Evolutionary conservation across 352 stramenopile genomes (phyloP).

Genomic region (Phytophthora chlamydospora): DNA sequence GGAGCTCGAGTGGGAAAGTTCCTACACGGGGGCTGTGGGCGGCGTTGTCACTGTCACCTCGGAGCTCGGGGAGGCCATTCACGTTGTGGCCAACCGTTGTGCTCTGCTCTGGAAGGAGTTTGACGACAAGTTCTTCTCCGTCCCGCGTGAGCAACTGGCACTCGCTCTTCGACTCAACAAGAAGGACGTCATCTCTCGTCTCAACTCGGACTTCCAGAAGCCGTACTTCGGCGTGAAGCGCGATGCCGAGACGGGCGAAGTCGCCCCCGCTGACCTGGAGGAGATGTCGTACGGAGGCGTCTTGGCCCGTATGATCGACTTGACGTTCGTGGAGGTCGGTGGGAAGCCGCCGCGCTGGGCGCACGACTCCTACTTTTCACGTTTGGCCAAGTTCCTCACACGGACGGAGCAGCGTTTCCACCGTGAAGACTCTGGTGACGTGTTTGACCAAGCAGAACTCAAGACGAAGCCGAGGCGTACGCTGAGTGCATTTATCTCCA

Average conservation of each 20-base stretch:
- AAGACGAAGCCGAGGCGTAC: slow-evolving; percentile 15
- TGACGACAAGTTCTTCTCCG: slow-evolving; percentile 87
- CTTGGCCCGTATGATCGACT: slow-evolving; percentile 70
- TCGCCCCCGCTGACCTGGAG: slow-evolving; percentile 59
- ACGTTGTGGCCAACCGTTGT: slow-evolving; percentile 85
- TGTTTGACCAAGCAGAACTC: slow-evolving; percentile 59
- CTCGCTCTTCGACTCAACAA: slow-evolving; percentile 74
- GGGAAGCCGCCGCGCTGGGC: slow-evolving; percentile 76
- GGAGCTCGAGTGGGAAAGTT: slow-evolving; percentile 82
- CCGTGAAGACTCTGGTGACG: slow-evolving; percentile 28
- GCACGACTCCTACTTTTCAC: slow-evolving; percentile 67
- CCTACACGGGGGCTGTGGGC: slow-evolving; percentile 69
- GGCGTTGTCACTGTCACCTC: slow-evolving; percentile 86
- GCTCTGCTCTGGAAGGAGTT: slow-evolving; percentile 85
- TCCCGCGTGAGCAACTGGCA: slow-evolving; percentile 73
- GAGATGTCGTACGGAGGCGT: slow-evolving; percentile 90
- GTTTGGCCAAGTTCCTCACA: slow-evolving; percentile 73
- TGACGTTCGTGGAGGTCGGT: slow-evolving; percentile 74
- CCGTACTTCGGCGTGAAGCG: slow-evolving; percentile 83
- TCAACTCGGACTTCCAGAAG: slow-evolving; percentile 92
- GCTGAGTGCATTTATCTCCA: slow-evolving; percentile 52
- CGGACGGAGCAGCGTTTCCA: slow-evolving; percentile 74
- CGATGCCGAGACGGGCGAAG: slow-evolving; percentile 43
- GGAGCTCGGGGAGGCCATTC: slow-evolving; percentile 86
- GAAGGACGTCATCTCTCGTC: slow-evolving; percentile 68